Percentiles rank a stretch among this genome's conserved stretches.
Evolutionary conservation across 306 rosid genomes (phyloP).

Genomic region (Medicago truncatula): MtrunA17r5.0-ANR NC_053044.1:58460001-58460500

Average conservation of each 20-base stretch:
- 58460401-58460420: neutral
- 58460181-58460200: neutral
- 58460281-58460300: slow-evolving; percentile 19
- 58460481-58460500: neutral
- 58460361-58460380: slow-evolving; percentile 87
- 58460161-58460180: no score
- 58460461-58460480: neutral
- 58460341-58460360: slow-evolving; percentile 91
- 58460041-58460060: neutral
- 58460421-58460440: neutral
- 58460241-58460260: neutral
- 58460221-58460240: neutral
- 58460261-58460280: slow-evolving; percentile 4
- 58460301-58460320: slow-evolving; percentile 70
- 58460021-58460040: no score
- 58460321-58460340: slow-evolving; percentile 99
- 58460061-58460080: neutral
- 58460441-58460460: neutral
- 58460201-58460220: neutral
- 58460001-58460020: neutral
- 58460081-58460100: neutral
- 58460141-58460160: no score
- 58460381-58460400: neutral
- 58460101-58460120: neutral
- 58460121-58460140: neutral